A percentile compares a stretch with the other conserved stretches of the same genome.
Conservation (phyloP, 495 filamentous ascomycete species). For the Xylaria acuta region DNA sequence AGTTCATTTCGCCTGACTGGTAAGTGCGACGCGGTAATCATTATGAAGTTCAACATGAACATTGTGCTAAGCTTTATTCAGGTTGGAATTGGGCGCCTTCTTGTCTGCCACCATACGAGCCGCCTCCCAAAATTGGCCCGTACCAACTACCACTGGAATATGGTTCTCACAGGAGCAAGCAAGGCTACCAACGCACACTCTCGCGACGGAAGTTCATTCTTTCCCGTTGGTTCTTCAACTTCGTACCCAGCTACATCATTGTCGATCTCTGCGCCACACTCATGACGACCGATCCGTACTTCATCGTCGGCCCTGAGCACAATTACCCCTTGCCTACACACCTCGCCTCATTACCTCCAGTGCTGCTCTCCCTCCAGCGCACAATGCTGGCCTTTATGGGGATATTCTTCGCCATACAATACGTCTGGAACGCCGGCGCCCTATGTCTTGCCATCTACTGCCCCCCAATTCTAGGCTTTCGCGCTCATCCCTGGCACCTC, state of each 20-base stretch:
- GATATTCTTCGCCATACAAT: constrained; percentile 61
- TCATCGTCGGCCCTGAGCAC: constrained; percentile 56
- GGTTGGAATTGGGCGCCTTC: constrained; percentile 80
- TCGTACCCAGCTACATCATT: constrained; percentile 63
- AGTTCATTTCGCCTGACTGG: constrained; percentile 71
- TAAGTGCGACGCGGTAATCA: constrained; percentile 24
- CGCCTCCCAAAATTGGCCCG: constrained; percentile 46
- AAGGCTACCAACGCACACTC: constrained; percentile 45
- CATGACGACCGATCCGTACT: constrained; percentile 79
- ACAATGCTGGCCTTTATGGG: constrained; percentile 54
- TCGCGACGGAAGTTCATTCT: constrained; percentile 55
- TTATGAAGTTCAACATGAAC: not conserved
- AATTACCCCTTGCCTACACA: constrained; percentile 42
- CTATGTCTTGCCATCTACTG: constrained; percentile 58
- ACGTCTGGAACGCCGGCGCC: constrained; percentile 53
- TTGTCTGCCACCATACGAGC: constrained; percentile 60
- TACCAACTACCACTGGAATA: constrained; percentile 45
- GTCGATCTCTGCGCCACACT: constrained; percentile 71
- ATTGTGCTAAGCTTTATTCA: constrained; percentile 20
- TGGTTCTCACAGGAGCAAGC: constrained; percentile 42
- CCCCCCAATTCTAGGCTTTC: constrained; percentile 44
- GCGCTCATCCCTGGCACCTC: constrained; percentile 69
- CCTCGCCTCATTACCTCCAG: constrained; percentile 48
- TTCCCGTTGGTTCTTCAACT: constrained; percentile 48
- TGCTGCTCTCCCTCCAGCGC: constrained; percentile 56